Conservation (phyloP, 192 early-diverging fungal genomes). For the Globomyces pollinis-pini region DNA sequence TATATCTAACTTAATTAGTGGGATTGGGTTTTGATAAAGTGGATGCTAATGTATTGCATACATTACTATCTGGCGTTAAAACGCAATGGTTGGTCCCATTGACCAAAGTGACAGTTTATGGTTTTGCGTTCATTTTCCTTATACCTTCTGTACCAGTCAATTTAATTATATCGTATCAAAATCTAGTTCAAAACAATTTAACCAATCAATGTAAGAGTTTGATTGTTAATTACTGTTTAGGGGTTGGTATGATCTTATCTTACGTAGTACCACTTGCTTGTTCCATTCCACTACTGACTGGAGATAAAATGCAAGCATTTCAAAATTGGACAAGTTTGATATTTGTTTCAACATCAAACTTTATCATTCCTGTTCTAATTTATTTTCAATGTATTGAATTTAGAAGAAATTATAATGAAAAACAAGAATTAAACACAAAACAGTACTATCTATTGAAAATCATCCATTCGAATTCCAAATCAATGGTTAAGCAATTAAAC, state of each 20-base stretch:
- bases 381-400: conserved; percentile 45
- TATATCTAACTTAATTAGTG: conserved; percentile 2
- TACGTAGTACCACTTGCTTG: conserved; percentile 42
- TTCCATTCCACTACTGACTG: conserved; percentile 36
- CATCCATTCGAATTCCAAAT: conserved; percentile 3
- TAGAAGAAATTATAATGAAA: conserved; percentile 34
- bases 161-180: conserved; percentile 41
- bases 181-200: conserved; percentile 40
- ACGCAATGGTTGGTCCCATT: neutral
- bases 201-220: neutral
- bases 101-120: conserved; percentile 21
- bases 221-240: neutral
- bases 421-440: conserved; percentile 9
- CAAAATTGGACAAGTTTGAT: conserved; percentile 44
- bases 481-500: too few relatives aligned
- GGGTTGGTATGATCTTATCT: conserved; percentile 17
- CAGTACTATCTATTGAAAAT: conserved; percentile 1
- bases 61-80: too few relatives aligned
- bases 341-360: conserved; percentile 46
- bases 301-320: conserved; percentile 26
- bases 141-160: conserved; percentile 43
- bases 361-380: conserved; percentile 47
- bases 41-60: too few relatives aligned
- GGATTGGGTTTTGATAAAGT: conserved; percentile 21
- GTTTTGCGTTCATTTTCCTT: conserved; percentile 48